These are phyloP conservation scores for Gelatoporia subvermispora DNA, from an alignment of 768 basidiomycete species.

Conservation along the genomic window DNA sequence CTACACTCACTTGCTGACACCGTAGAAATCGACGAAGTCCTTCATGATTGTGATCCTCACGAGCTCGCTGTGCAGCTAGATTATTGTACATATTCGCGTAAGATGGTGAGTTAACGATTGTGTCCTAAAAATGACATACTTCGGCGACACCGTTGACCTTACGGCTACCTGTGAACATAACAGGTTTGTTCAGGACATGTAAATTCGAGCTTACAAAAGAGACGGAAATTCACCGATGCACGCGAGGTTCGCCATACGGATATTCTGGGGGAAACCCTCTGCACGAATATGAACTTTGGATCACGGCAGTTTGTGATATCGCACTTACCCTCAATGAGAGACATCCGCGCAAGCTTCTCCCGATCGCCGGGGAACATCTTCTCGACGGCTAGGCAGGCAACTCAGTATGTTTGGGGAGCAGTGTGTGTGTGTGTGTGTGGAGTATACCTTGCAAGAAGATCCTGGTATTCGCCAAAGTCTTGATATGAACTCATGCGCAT, in stretches of 20 bases:
- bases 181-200: not conserved
- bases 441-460: constrained; percentile 70
- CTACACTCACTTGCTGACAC: constrained; percentile 60
- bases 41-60: constrained; percentile 79
- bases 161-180: constrained; percentile 52
- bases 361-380: constrained; percentile 85
- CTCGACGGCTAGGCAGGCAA: constrained; percentile 60
- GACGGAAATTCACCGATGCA: constrained; percentile 53
- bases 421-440: no score
- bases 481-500: not conserved
- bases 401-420: no score
- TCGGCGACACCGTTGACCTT: constrained; percentile 97
- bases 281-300: not conserved
- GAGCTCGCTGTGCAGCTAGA: constrained; percentile 80
- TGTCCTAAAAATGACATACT: constrained; percentile 27
- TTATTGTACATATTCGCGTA: not conserved
- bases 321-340: constrained; percentile 75
- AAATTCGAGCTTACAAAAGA: not conserved
- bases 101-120: not conserved
- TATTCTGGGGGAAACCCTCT: constrained; percentile 84
- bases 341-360: constrained; percentile 80
- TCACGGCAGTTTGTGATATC: not conserved
- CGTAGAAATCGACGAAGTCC: constrained; percentile 93
- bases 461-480: constrained; percentile 25
- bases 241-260: constrained; percentile 90